Percentiles rank a stretch among this genome's conserved stretches.
Evolutionary conservation across 1,139 yeast species (phyloP).

Genomic region (Schwanniomyces etchellsii): DNA sequence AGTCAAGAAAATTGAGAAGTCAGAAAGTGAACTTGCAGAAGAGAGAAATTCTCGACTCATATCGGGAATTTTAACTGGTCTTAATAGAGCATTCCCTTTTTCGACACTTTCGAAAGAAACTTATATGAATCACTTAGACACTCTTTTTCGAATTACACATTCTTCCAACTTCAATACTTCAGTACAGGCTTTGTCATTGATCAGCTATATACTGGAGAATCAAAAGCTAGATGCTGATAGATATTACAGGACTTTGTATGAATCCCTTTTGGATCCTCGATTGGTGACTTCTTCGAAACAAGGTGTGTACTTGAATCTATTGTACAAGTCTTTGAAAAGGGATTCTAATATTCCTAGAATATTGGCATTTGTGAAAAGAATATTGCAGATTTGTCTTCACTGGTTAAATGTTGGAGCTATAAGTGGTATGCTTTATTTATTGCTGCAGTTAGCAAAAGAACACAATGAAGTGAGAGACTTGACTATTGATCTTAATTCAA

Average conservation of each 20-base stretch:
- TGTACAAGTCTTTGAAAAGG: conserved; percentile 75
- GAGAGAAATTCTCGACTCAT: conserved; percentile 83
- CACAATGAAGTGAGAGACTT: conserved; percentile 38
- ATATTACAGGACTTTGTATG: conserved; percentile 84
- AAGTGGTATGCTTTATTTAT: conserved; percentile 80
- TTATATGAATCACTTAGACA: conserved; percentile 74
- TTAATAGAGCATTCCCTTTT: conserved; percentile 95
- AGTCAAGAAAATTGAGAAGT: conserved; percentile 57
- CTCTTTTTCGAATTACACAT: conserved; percentile 86
- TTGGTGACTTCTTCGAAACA: conserved; percentile 80
- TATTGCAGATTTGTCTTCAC: conserved; percentile 75
- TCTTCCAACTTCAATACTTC: conserved; percentile 92
- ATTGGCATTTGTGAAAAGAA: conserved; percentile 86
- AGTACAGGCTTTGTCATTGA: conserved; percentile 82
- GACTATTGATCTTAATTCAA: conserved; percentile 35
- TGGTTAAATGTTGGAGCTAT: conserved; percentile 89
- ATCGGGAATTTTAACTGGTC: conserved; percentile 89
- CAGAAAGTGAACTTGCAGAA: conserved; percentile 67
- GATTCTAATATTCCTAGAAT: conserved; percentile 65
- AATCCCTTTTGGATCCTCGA: conserved; percentile 81
- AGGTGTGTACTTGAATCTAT: conserved; percentile 78
- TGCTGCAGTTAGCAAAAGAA: conserved; percentile 54
- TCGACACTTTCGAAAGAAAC: conserved; percentile 68
- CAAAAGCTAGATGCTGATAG: conserved; percentile 64
- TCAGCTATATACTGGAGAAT: conserved; percentile 65